Evolutionary conservation across 768 basidiomycete species (phyloP).

Genomic region (Phylloporus sp.): DNA sequence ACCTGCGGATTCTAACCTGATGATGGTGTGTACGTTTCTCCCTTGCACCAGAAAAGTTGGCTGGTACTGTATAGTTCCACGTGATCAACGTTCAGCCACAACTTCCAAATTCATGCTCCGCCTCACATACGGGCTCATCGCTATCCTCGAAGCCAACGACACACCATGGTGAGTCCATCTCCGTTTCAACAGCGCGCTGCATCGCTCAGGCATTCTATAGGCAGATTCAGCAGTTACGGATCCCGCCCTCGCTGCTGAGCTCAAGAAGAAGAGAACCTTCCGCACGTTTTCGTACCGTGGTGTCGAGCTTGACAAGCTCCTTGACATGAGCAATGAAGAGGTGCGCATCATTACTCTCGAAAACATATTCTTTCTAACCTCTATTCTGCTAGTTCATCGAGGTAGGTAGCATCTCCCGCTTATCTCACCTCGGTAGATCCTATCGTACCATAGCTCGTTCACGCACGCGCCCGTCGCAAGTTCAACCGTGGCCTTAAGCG

Average conservation of each 20-base stretch:
- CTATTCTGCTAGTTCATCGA: slow-evolving; percentile 61
- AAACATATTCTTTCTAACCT: not conserved
- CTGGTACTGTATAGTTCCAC: slow-evolving; percentile 61
- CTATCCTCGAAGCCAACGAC: slow-evolving; percentile 24
- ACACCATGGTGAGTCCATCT: slow-evolving; percentile 30
- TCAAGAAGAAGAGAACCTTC: slow-evolving; percentile 99
- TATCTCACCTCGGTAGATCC: slow-evolving; percentile 1
- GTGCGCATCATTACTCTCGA: slow-evolving; percentile 40
- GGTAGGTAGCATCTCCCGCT: slow-evolving; percentile 41
- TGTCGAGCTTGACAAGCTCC: slow-evolving; percentile 95
- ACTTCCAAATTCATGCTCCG: slow-evolving; percentile 32
- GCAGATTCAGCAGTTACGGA: slow-evolving; percentile 84
- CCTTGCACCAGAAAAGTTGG: slow-evolving; percentile 1
- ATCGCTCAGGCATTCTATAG: slow-evolving; percentile 33
- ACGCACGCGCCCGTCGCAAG: slow-evolving; percentile 96
- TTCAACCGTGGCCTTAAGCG: slow-evolving; percentile 99
- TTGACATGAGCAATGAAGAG: slow-evolving; percentile 94
- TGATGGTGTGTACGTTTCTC: slow-evolving; percentile 27
- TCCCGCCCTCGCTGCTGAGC: slow-evolving; percentile 88
- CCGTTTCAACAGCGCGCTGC: not conserved
- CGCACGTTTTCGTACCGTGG: slow-evolving; percentile 99
- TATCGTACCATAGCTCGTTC: slow-evolving; percentile 66
- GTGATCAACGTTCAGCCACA: slow-evolving; percentile 40
- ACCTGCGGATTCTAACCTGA: slow-evolving; percentile 89
- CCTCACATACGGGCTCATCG: slow-evolving; percentile 12